Percentiles rank a stretch among this genome's conserved stretches.
phyloP scores from a whole-genome alignment of 73 alveolate genomes.

The Tetrahymena malaccensis region DNA sequence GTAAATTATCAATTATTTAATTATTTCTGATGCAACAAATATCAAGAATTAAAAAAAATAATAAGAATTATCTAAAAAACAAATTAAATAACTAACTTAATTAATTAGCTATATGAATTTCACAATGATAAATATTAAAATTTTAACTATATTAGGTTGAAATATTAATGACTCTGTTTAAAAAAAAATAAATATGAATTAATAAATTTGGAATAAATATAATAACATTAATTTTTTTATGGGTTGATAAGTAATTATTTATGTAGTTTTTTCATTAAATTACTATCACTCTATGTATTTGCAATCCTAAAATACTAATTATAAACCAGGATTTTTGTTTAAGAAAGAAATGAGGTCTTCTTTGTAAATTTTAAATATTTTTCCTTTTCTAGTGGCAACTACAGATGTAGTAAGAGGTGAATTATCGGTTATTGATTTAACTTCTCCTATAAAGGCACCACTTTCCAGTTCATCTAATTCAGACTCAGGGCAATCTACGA shows the following conservation, averaged over 20 bases:
- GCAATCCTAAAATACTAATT: slow-evolving; percentile 6
- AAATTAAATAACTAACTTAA: not conserved
- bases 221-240: not conserved
- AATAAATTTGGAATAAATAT: not conserved
- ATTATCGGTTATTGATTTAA: slow-evolving; percentile 12
- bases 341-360: slow-evolving; percentile 18
- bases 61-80: too few species aligned
- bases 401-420: slow-evolving; percentile 25
- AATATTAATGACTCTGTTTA: too few species aligned
- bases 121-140: too few species aligned
- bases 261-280: not conserved
- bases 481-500: slow-evolving; percentile 35
- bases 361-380: slow-evolving; percentile 12
- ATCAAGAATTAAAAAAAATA: too few species aligned
- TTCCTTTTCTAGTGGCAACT: slow-evolving; percentile 28
- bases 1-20: too few species aligned
- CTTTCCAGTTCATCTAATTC: slow-evolving; percentile 36
- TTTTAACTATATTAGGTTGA: too few species aligned
- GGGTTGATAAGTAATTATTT: too few species aligned
- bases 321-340: slow-evolving; percentile 36
- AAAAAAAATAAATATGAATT: not conserved
- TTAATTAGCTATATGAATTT: too few species aligned
- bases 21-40: not conserved
- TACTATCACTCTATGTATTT: slow-evolving; percentile 23
- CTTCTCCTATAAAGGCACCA: slow-evolving; percentile 38